Evolutionary conservation across 1,284 basidiomycete genomes (phyloP).

Genomic region (Cutaneotrichosporon spelunceum): DNA sequence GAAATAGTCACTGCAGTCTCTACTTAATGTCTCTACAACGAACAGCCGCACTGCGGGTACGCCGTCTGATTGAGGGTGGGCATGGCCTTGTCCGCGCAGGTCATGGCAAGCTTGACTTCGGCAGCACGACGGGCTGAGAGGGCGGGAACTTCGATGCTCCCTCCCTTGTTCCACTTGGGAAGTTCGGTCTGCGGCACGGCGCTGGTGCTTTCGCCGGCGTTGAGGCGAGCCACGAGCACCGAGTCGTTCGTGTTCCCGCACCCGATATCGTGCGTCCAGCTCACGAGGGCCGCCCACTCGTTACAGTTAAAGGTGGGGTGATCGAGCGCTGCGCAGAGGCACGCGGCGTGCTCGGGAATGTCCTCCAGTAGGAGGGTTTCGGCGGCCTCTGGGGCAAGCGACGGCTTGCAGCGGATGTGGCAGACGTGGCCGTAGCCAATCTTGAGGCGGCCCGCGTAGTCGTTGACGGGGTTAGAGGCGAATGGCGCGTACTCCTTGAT

Average conservation of each 20-base stretch:
- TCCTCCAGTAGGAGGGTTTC: background rate
- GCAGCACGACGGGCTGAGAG: background rate
- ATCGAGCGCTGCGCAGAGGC: background rate
- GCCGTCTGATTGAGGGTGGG: background rate
- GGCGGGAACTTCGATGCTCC: background rate
- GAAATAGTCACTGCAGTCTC: too few relatives aligned
- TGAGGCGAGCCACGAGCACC: background rate
- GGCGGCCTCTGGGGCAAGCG: background rate
- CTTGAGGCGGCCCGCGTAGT: background rate
- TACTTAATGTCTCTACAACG: background rate
- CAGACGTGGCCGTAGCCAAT: background rate
- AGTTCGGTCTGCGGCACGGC: background rate
- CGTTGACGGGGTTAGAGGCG: background rate
- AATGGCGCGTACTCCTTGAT: constrained; percentile 14
- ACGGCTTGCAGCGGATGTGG: background rate
- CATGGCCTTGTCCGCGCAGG: background rate
- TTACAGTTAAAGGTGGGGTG: background rate
- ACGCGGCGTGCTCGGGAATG: background rate
- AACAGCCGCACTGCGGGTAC: background rate
- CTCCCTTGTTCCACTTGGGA: background rate
- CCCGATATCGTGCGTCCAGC: background rate
- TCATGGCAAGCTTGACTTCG: background rate
- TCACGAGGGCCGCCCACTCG: background rate
- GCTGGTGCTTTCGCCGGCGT: background rate
- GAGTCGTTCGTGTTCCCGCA: background rate